Evolutionary conservation across 306 rosid species (phyloP).

Genomic region (Adenanthera pavonina): DNA sequence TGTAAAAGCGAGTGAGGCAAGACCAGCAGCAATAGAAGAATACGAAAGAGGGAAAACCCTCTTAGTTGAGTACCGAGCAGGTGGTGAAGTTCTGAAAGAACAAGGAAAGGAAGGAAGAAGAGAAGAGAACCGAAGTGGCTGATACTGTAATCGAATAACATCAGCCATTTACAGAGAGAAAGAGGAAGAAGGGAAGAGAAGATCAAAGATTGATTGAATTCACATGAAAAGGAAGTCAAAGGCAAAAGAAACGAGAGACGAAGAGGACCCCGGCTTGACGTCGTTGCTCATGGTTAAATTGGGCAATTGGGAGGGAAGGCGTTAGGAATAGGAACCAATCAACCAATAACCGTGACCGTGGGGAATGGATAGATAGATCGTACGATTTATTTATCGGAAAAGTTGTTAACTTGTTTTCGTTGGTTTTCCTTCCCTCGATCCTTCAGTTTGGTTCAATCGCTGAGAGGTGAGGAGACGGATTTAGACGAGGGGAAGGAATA

Average conservation of each 20-base stretch:
- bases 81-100: conserved; percentile 48
- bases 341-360: neutral
- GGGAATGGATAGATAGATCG: conserved; percentile 1
- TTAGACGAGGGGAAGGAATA: no score
- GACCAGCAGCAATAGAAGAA: conserved; percentile 38
- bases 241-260: neutral
- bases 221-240: conserved; percentile 17
- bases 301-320: neutral
- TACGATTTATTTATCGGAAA: neutral
- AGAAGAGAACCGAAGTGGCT: conserved; percentile 61
- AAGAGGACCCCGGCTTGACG: neutral
- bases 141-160: conserved; percentile 64
- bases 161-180: conserved; percentile 70
- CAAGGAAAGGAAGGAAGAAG: conserved; percentile 51
- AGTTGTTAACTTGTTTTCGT: neutral
- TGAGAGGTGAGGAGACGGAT: no score
- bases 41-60: conserved; percentile 45
- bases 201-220: neutral
- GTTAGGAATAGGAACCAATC: neutral
- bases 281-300: neutral
- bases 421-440: neutral
- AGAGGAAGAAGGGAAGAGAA: neutral
- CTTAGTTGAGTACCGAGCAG: conserved; percentile 6
- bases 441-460: no score
- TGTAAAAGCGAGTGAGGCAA: conserved; percentile 48